Base-by-base conservation (phyloP, 73 alveolate species). In the Paramecium tetraurelia region DNA sequence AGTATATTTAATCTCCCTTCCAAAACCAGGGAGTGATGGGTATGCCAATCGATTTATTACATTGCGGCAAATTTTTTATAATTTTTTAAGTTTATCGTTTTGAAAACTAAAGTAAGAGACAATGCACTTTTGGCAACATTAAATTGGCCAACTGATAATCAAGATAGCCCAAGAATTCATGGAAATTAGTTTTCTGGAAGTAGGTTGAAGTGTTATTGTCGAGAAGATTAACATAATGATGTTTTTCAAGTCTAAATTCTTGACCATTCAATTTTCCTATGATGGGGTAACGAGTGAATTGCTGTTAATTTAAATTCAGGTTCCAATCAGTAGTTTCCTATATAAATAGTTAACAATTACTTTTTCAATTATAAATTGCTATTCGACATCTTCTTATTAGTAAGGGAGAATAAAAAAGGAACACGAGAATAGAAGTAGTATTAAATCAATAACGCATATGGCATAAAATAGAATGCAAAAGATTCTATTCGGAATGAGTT, bases 401-500 rank as follows among this genome's bases (percentile, higher is more conserved):
- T 3, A 27, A 63, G 84, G 84, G 4, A 63, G 41, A 33, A 63
- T 12, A 33, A 63, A 63, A 63, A 63, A 63, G 84, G 50, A 31
- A 63, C 84, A 63, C 5, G 84, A 63, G 10, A 63, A 63, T 9
- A 63, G 9, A 63, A 63, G 84, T 63, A 63, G 14, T 20, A 33
- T 33, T 5, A 63, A 63, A 33, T 24, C 84, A 27, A 63, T 63
- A 63, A 63, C n/a, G 46, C 46, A 63, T 14, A 63, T 63, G 27
- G 84, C 46, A 14, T 63, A 63, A 33, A 63, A 63, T 27, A 63
- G 41, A 63, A 63, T 27, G 24, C 84, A 63, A 63, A 63, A 63
- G 46, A 63, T 63, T 63, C 84, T 63, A n/a, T 33, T 63, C 4
- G 46, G 84, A 63, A 63, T 63, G 44, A 63, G 84, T 63, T 63